Percentiles rank a stretch among this genome's conserved stretches.
phyloP scores from a whole-genome alignment of 345 rosid species.

The Barbarea vulgaris region DNA sequence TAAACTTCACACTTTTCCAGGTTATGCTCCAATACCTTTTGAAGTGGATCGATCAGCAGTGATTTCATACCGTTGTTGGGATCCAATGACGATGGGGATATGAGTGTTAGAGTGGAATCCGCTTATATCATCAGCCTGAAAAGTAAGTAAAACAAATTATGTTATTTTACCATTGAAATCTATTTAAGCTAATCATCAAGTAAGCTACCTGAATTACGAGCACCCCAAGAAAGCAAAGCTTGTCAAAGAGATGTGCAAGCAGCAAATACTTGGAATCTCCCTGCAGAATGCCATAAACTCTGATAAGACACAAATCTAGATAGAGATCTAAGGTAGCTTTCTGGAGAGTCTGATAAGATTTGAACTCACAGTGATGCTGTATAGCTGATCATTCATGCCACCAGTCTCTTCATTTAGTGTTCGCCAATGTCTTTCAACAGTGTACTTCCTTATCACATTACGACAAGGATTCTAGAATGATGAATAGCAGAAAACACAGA shows the following conservation, averaged over 20 bases:
- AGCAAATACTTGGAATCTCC: slow-evolving; percentile 77
- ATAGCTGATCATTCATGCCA: slow-evolving; percentile 94
- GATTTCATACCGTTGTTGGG: slow-evolving; percentile 92
- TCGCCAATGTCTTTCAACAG: slow-evolving; percentile 66
- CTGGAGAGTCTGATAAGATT: neutral
- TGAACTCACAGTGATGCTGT: slow-evolving; percentile 56
- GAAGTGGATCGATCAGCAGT: slow-evolving; percentile 91
- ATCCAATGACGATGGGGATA: slow-evolving; percentile 86
- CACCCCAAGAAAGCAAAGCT: slow-evolving; percentile 93
- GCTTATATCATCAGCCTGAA: slow-evolving; percentile 85
- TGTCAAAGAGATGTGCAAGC: slow-evolving; percentile 93
- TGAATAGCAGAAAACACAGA: neutral
- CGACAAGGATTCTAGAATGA: neutral
- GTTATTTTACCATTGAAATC: neutral
- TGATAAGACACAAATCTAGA: slow-evolving; percentile 10
- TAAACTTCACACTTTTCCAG: neutral
- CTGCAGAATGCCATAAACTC: slow-evolving; percentile 48
- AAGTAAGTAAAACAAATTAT: neutral
- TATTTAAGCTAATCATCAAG: slow-evolving; percentile 10
- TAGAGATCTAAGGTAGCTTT: neutral
- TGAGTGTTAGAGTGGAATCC: slow-evolving; percentile 92
- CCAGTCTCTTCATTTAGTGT: slow-evolving; percentile 95
- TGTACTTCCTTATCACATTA: slow-evolving; percentile 62
- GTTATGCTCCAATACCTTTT: slow-evolving; percentile 57
- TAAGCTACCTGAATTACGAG: slow-evolving; percentile 59